Base-by-base conservation (phyloP, 2,329 filamentous ascomycete genomes). In the Pestalotiopsis sp. region DNA sequence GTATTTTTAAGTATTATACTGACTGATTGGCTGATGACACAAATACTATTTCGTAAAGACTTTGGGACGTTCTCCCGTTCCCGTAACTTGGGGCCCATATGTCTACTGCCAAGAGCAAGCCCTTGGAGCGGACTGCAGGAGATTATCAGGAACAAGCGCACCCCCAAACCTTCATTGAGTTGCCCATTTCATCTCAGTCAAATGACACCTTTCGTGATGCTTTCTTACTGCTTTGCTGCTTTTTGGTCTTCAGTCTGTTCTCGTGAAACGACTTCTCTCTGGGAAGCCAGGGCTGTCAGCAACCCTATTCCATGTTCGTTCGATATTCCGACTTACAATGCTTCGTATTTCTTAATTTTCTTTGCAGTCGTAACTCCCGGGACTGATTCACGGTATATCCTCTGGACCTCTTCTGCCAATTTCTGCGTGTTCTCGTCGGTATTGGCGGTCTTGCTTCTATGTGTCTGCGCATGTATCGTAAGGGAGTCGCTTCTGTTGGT, bases 391-490 rank as follows among this genome's bases (percentile, higher is more conserved):
- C 77, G 76, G 69, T 87, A 89, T 63, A 89, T 84, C 36, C 78
- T 79, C 36, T 75, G 77, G 12, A 89, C 71, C 75, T 88, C 87
- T 2, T 85, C 80, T 2, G 80, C 70, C 1, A 89, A 78, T 73
- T 89, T 86, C 27, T 77, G 75, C 39, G 80, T 80, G 73, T 90
- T 90, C 52, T 88, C 85, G 1, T 86, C 83, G 11, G 80, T 78
- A 73, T 90, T 90, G 63, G 84, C 82, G 17, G 79, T 79, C 60
- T 86, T 81, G 52, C 85, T 87, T 23, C 88, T 82, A 66, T 86
- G 82, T 2, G 83, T 85, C 74, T 90, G 88, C 0, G 86, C 86
- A 66, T 88, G 84, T 41, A 90, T 84, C 0, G 82, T 84, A 69
- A 89, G 82, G 56, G 83, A 84, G 74, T 90, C 86, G 69, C 77